Evolutionary conservation across 257 asterid species (phyloP), one percentile per base, ranked within the genome.

Genomic region (Plantago ovata): DNA sequence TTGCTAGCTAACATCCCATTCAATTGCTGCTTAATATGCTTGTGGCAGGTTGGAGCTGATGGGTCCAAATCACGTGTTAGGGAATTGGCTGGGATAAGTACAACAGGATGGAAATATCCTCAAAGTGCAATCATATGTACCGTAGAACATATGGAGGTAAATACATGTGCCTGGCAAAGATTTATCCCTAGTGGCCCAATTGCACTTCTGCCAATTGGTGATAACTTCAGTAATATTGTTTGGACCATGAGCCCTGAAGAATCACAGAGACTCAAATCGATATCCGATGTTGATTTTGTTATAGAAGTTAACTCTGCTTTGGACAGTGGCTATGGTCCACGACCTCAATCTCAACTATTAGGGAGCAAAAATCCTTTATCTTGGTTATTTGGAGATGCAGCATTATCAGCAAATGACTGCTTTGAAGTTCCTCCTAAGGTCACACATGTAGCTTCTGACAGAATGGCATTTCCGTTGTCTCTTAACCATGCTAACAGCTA

Each of bases 191-290:
- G 69, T 46, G 97, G 97, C 53, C 99, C 99, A 48, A 84, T 93
- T 33, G 99, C 99, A 36, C 96, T 93, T 57, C 79, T 93, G 38
- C 96, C 96, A 6, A 67, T 89, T 13, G 96, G 99, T 12, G 85
- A 82, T 56, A 84, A 73, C 8, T 93, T 77, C 82, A 93, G 99
- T 83, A 93, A 89, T 69, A 89, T 86, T 14, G 97, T 93, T 52
- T 93, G 99, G 99, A 84, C 97, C 56, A 89, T 89, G 99, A 72
- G 57, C 50, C 96, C 97, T 0, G 85, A 86, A 47, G 95, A 89
- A 66, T 72, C 97, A 9, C 56, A 16, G 22, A 68, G 71, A n/a
- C 79, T 86, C 45, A 86, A 76, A 73, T 83, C 87, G 16, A 71
- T 83, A 84, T 62, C 74, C 13, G 94, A 77, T 69, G 63, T 56